phyloP scores from a whole-genome alignment of 441 rosid species.

The Arabidopsis lyrata region DNA sequence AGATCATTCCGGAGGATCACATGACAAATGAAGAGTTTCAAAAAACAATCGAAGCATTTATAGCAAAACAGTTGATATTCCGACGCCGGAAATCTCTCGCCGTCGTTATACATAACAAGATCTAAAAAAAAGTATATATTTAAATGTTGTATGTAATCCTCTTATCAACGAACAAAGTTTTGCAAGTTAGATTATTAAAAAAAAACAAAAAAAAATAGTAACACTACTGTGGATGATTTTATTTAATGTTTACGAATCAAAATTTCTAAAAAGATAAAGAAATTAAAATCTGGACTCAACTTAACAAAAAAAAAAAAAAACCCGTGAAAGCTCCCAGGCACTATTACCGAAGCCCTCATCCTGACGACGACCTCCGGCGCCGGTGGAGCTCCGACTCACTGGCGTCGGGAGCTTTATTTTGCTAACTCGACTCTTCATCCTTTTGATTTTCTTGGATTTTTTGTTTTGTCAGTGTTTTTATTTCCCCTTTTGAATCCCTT shows the following conservation, averaged over 20 bases:
- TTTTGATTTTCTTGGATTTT: no score
- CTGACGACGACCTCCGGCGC: no score
- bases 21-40: constrained; percentile 80
- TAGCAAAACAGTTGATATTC: constrained; percentile 65
- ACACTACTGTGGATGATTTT: neutral
- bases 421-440: no score
- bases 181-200: neutral
- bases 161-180: constrained; percentile 4
- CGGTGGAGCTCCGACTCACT: no score
- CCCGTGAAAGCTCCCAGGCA: no score
- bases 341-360: no score
- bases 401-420: no score
- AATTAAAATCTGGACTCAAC: no score
- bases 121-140: neutral
- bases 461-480: no score
- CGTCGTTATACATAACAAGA: constrained; percentile 39
- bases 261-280: constrained; percentile 28
- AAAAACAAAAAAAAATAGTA: neutral
- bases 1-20: constrained; percentile 47
- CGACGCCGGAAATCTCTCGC: constrained; percentile 50
- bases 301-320: no score
- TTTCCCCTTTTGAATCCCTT: no score
- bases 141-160: neutral
- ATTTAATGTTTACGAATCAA: constrained; percentile 26
- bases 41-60: constrained; percentile 68